Conservation (phyloP, 2,329 filamentous ascomycete species). For the Fusarium vanettenii region DNA sequence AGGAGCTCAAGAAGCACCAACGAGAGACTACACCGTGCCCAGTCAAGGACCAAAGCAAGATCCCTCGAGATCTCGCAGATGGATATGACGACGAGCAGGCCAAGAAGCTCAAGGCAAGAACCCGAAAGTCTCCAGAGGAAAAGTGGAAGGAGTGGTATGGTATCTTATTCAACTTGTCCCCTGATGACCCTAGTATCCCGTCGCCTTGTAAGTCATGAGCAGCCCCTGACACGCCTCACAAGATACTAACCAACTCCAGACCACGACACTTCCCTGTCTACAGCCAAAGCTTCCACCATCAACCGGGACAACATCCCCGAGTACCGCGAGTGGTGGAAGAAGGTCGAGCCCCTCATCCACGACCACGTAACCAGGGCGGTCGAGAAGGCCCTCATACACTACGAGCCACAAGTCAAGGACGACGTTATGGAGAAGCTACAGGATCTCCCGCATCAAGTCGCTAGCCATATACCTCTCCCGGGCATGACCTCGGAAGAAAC, state of each 20-base stretch:
- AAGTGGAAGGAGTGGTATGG: conserved; percentile 39
- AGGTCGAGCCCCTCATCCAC: conserved; percentile 17
- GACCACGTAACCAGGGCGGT: conserved; percentile 13
- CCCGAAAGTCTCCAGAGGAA: conserved; percentile 2
- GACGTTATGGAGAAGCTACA: conserved; percentile 15
- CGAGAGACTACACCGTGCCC: conserved; percentile 28
- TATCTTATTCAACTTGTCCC: conserved; percentile 27
- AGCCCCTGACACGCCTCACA: no score
- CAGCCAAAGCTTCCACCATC: neutral
- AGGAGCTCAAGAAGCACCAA: conserved; percentile 36
- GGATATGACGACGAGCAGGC: conserved; percentile 41
- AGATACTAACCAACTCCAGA: neutral
- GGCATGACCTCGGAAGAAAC: conserved; percentile 26
- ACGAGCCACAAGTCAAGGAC: conserved; percentile 12
- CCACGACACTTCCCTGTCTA: conserved; percentile 10
- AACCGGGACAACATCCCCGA: conserved; percentile 8
- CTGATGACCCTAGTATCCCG: conserved; percentile 32
- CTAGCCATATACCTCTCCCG: conserved; percentile 14
- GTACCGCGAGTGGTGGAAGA: conserved; percentile 17
- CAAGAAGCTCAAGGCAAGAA: conserved; percentile 29
- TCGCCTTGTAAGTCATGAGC: conserved; percentile 39
- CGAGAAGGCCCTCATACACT: conserved; percentile 8
- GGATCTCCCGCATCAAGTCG: conserved; percentile 15
- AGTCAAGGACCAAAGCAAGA: conserved; percentile 26
- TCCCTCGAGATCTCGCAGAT: conserved; percentile 26